phyloP scores from a whole-genome alignment of 371 early-diverging fungal genomes.

The Lichtheimia ornata region DNA sequence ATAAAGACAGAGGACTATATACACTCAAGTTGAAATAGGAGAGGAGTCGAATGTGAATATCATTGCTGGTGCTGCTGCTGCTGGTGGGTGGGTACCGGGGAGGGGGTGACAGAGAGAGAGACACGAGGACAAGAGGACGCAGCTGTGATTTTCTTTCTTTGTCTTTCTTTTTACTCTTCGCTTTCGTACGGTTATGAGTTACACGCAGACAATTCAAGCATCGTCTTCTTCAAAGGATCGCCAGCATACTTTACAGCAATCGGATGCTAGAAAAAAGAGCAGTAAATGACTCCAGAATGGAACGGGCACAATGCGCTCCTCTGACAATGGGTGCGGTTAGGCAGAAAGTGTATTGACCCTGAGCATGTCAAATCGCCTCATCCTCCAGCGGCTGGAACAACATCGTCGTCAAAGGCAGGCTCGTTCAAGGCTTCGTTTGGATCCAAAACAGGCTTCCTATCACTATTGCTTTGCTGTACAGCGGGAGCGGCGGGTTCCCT shows the following conservation, averaged over 20 bases:
- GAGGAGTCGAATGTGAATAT: too few species aligned
- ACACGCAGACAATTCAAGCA: not conserved
- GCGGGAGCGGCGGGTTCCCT: conserved; percentile 16
- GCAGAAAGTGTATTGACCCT: conserved; percentile 9
- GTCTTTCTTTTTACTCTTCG: too few species aligned
- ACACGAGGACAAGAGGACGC: too few species aligned
- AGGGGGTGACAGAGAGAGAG: too few species aligned
- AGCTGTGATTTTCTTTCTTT: too few species aligned
- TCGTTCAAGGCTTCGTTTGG: conserved; percentile 12
- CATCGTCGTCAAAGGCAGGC: conserved; percentile 3
- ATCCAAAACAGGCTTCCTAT: conserved; percentile 22
- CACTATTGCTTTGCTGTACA: conserved; percentile 25
- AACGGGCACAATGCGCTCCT: not conserved
- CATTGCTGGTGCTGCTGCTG: too few species aligned
- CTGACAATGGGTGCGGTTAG: conserved; percentile 5
- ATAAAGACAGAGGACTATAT: not conserved
- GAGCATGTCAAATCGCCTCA: conserved; percentile 15
- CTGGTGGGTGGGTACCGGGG: too few species aligned
- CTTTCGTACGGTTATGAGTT: not conserved
- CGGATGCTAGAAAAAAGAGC: not conserved
- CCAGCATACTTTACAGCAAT: not conserved
- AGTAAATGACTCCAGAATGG: not conserved
- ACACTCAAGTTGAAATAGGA: not conserved
- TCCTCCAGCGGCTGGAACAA: conserved; percentile 6
- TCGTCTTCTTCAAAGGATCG: not conserved